Conservation (phyloP, 345 rosid genomes). For the Odontarrhena argentea region DNA sequence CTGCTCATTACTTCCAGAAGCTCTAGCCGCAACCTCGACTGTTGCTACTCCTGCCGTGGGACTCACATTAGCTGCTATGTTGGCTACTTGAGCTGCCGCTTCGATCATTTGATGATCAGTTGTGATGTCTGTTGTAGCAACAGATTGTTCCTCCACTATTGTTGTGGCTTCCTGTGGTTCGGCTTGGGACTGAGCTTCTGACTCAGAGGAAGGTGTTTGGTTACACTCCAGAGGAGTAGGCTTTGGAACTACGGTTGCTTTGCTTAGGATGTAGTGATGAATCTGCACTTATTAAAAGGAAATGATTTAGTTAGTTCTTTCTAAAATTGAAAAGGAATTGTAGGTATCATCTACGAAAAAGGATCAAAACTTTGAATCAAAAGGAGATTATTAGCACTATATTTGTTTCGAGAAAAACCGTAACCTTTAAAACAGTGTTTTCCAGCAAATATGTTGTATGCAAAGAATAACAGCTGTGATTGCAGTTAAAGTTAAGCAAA, state of each 20-base stretch:
- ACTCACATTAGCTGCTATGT: constrained; percentile 35
- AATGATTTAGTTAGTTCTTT: constrained; percentile 10
- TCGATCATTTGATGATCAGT: constrained; percentile 49
- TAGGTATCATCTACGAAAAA: not conserved
- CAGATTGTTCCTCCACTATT: constrained; percentile 23
- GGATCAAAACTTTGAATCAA: too few relatives aligned
- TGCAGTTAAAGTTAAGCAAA: not conserved
- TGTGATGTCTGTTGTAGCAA: constrained; percentile 34
- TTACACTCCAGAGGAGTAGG: constrained; percentile 29
- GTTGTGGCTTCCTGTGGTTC: constrained; percentile 32
- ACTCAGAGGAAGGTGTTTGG: constrained; percentile 28
- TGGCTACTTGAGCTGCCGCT: constrained; percentile 48
- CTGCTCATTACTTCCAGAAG: constrained; percentile 46
- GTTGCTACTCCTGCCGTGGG: constrained; percentile 34
- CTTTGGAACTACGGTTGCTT: constrained; percentile 70
- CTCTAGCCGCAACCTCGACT: constrained; percentile 42
- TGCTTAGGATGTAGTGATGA: constrained; percentile 84
- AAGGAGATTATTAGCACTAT: not conserved
- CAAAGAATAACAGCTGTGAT: constrained; percentile 4
- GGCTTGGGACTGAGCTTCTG: constrained; percentile 37
- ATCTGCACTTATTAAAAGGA: constrained; percentile 51
- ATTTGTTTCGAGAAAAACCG: not conserved
- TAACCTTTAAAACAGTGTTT: not conserved
- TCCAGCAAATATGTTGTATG: not conserved
- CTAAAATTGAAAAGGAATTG: not conserved